Evolutionary conservation across 768 basidiomycete species (phyloP).

Genomic region (Mycena alexandri): DNA sequence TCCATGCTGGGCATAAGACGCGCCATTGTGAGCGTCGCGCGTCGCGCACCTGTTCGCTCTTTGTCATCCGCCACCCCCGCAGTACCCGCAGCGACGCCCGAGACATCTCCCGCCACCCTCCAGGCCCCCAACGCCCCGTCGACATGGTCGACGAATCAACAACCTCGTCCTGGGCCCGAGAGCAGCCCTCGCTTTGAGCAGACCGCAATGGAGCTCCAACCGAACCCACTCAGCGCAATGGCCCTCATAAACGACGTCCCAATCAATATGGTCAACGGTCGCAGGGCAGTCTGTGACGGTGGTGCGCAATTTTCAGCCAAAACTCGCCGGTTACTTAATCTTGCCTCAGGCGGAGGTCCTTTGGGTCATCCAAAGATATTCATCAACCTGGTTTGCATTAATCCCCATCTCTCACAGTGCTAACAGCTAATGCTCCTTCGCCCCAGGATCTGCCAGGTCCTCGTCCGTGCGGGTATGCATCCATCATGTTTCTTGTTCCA

Average conservation of each 20-base stretch:
- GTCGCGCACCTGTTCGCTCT: slow-evolving; percentile 18
- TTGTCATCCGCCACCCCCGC: slow-evolving; percentile 33
- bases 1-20: slow-evolving; percentile 13
- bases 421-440: slow-evolving; percentile 15
- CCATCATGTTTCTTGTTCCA: slow-evolving; percentile 20
- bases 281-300: slow-evolving; percentile 95
- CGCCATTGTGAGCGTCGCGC: slow-evolving; percentile 19
- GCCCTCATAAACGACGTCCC: slow-evolving; percentile 90
- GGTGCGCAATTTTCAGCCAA: slow-evolving; percentile 67
- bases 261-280: slow-evolving; percentile 80
- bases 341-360: slow-evolving; percentile 83
- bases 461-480: slow-evolving; percentile 88
- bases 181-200: slow-evolving; percentile 93
- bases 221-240: slow-evolving; percentile 92
- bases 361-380: slow-evolving; percentile 97
- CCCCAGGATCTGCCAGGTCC: slow-evolving; percentile 90
- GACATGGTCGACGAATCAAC: slow-evolving; percentile 91
- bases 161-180: slow-evolving; percentile 68
- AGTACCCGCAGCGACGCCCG: slow-evolving; percentile 22
- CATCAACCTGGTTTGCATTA: slow-evolving; percentile 86
- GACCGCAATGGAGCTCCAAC: slow-evolving; percentile 88
- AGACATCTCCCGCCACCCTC: slow-evolving; percentile 50
- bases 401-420: slow-evolving; percentile 9
- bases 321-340: slow-evolving; percentile 13
- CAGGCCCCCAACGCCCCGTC: slow-evolving; percentile 88